Conservation (phyloP, 2,329 filamentous ascomycete genomes). For the Talaromyces sp. region DNA sequence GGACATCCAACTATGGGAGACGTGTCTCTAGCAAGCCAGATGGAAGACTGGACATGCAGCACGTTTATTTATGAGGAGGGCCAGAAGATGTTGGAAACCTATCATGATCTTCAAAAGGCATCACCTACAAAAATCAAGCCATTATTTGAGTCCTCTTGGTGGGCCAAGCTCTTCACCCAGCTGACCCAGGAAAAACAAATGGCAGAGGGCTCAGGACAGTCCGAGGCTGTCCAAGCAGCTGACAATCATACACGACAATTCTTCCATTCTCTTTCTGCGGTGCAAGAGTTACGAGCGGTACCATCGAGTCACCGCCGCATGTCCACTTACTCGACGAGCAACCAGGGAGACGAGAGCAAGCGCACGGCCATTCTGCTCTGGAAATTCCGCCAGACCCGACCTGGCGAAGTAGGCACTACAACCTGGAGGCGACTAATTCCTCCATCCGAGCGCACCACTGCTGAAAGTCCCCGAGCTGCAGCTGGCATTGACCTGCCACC, state of each 20-base stretch:
- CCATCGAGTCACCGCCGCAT: conserved; percentile 21
- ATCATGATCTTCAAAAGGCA: conserved; percentile 29
- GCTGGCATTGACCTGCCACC: conserved; percentile 30
- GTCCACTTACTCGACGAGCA: conserved; percentile 20
- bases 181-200: conserved; percentile 35
- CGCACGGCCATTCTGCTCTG: conserved; percentile 41
- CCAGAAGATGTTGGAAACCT: conserved; percentile 22
- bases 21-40: conserved; percentile 26
- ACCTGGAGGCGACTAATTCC: conserved; percentile 40
- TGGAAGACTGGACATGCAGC: conserved; percentile 38
- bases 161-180: conserved; percentile 38
- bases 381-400: conserved; percentile 40
- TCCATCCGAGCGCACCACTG: conserved; percentile 28
- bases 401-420: conserved; percentile 35
- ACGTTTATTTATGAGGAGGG: conserved; percentile 38
- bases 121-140: conserved; percentile 36
- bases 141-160: conserved; percentile 41
- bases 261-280: conserved; percentile 37
- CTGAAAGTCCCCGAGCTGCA: conserved; percentile 30
- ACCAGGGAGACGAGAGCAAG: conserved; percentile 25
- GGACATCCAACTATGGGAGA: conserved; percentile 27
- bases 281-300: conserved; percentile 40
- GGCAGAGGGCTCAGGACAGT: conserved; percentile 30
- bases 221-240: conserved; percentile 23
- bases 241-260: conserved; percentile 31